phyloP scores from a whole-genome alignment of 805 yeast species.

The Pichia scutulata region DNA sequence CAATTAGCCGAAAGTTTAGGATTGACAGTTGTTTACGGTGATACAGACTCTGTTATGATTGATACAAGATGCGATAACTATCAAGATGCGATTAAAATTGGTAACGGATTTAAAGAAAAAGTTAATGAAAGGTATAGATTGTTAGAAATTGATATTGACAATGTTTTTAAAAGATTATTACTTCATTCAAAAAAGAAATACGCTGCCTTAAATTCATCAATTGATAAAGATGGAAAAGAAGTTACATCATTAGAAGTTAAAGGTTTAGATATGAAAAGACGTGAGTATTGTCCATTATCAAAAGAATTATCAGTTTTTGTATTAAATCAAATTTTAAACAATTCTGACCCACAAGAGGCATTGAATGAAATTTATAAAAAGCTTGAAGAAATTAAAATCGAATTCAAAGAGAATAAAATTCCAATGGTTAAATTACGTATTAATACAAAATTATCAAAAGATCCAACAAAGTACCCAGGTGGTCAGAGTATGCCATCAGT shows the following conservation, averaged over 20 bases:
- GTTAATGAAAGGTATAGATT: constrained; percentile 85
- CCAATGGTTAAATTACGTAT: constrained; percentile 66
- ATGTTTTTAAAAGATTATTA: constrained; percentile 76
- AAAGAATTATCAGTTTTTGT: constrained; percentile 79
- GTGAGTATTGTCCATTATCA: constrained; percentile 91
- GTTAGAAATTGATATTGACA: constrained; percentile 92
- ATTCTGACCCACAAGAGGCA: constrained; percentile 70
- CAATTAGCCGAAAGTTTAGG: constrained; percentile 83
- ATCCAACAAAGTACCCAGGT: constrained; percentile 78
- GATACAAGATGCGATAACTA: constrained; percentile 72
- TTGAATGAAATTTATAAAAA: constrained; percentile 64
- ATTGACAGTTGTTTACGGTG: constrained; percentile 90
- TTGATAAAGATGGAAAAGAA: constrained; percentile 44
- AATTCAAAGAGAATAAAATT: constrained; percentile 54
- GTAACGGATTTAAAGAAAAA: constrained; percentile 71
- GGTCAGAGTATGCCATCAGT: constrained; percentile 78
- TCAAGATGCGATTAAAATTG: constrained; percentile 71
- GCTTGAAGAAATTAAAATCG: constrained; percentile 49
- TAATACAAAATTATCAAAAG: constrained; percentile 84
- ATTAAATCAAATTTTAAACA: constrained; percentile 62
- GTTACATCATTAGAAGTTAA: constrained; percentile 71
- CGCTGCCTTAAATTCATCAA: constrained; percentile 71
- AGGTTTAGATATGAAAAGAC: constrained; percentile 94
- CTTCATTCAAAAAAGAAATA: constrained; percentile 95
- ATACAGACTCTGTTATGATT: constrained; percentile 98